phyloP scores from a whole-genome alignment of 768 basidiomycete species.

The Rhodotorula sphaerocarpa region DNA sequence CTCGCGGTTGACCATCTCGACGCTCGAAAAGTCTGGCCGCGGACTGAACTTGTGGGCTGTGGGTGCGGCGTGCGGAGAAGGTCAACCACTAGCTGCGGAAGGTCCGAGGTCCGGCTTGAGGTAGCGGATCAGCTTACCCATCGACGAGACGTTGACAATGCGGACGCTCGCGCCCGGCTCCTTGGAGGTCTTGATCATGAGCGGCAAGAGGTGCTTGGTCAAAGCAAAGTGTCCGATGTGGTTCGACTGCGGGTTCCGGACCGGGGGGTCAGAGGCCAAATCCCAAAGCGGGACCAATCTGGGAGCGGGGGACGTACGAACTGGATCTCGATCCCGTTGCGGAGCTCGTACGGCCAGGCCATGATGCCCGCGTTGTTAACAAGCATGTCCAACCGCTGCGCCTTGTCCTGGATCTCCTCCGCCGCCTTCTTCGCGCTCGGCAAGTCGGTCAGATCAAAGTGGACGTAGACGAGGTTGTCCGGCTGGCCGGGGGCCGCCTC shows the following conservation, averaged over 20 bases:
- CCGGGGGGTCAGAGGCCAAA: not conserved
- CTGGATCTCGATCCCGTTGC: conserved; percentile 30
- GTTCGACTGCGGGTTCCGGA: conserved; percentile 25
- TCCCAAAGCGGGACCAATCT: not conserved
- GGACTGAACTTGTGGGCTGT: conserved; percentile 10
- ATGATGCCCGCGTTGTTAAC: conserved; percentile 23
- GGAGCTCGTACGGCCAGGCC: conserved; percentile 35
- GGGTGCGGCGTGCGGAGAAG: no score
- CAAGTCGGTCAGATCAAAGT: conserved; percentile 34
- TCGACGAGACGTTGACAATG: conserved; percentile 24
- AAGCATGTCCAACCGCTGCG: conserved; percentile 33
- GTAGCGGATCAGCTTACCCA: not conserved
- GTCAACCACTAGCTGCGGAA: not conserved
- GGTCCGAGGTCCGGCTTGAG: rapidly evolving
- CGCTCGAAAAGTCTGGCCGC: conserved; percentile 14
- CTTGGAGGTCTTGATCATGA: conserved; percentile 34
- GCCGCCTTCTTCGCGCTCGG: conserved; percentile 25
- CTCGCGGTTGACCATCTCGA: conserved; percentile 18
- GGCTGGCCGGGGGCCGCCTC: conserved; percentile 7
- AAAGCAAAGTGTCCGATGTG: conserved; percentile 39
- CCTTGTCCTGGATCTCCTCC: conserved; percentile 19
- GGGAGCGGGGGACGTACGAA: conserved; percentile 26
- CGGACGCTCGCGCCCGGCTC: conserved; percentile 13
- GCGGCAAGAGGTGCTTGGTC: conserved; percentile 26
- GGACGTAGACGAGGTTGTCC: conserved; percentile 20